Evolutionary conservation across 78 protist genomes (phyloP), one percentile per base, ranked within the genome.

Genomic region (Dictyostelium citrinum): DNA sequence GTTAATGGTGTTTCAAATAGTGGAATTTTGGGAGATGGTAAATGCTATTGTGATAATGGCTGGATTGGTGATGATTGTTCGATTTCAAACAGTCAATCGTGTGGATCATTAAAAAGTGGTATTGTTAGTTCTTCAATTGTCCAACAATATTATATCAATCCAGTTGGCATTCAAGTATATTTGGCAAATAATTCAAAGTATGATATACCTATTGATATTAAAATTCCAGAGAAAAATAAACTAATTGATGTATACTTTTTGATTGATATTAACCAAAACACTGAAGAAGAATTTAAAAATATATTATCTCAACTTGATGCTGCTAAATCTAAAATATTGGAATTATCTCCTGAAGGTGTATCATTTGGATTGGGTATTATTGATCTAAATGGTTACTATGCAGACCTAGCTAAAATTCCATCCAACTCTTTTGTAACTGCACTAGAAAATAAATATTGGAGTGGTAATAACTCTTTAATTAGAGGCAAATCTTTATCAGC

Each of bases 1-100:
- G 16, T 43, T 22, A 22, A 86, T 67, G 93, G 93, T 67, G 9
- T 5, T 3, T 10, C 84, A 11, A 60, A 55, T 5, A 10, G 35
- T 39, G 93, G 93, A 4, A 46, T 45, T 4, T 5, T 20, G 27
- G 93, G 93, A 29, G 77, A 55, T 64, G 93, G 93, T 33, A 60
- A 33, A 71, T 86, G 93, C 68, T 43, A 7, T 3, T 86, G 93
- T 46, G 4, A 86, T 22, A 82, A 33, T 37, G 93, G 93, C 0
- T 86, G 79, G 79, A 24, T 35, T 20, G 93, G 93, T n/a, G 76
- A 41, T 4, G n/a, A 29, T 4, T 86, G 93, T 67, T 49, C 77
- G 8, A 5, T 27, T 22, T 20, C 79, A 27, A 4, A 58, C 39
- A 22, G n/a, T 27, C 11, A 33, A 43, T 17, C 61, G 4, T 85